A percentile compares a stretch with the other conserved stretches of the same genome.
Evolutionary conservation across 805 yeast species (phyloP).

Genomic region (Candida ascalaphidarum): DNA sequence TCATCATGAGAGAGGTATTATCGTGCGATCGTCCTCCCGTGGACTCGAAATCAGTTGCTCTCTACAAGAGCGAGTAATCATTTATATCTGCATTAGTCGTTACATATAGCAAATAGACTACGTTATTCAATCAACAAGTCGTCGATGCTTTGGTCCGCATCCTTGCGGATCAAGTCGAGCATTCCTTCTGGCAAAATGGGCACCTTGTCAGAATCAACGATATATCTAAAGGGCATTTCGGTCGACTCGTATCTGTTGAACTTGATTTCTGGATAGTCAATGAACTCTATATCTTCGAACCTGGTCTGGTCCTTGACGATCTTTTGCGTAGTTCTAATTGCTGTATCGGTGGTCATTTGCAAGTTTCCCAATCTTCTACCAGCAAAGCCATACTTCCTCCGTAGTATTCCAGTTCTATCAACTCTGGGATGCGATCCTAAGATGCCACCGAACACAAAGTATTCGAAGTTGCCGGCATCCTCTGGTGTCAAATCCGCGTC

Average conservation of each 20-base stretch:
- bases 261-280: conserved; percentile 91
- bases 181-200: conserved; percentile 92
- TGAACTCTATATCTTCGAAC: conserved; percentile 71
- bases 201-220: conserved; percentile 48
- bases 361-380: conserved; percentile 82
- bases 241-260: conserved; percentile 86
- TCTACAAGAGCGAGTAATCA: conserved; percentile 7
- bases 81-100: neutral
- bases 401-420: conserved; percentile 87
- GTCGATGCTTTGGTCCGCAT: conserved; percentile 75
- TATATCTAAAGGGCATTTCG: conserved; percentile 96
- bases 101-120: neutral
- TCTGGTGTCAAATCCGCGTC: conserved; percentile 60
- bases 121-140: conserved; percentile 42
- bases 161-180: conserved; percentile 77
- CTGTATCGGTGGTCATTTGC: conserved; percentile 98
- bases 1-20: conserved; percentile 55
- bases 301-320: conserved; percentile 51
- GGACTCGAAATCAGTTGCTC: conserved; percentile 17
- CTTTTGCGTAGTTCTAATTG: conserved; percentile 81
- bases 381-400: conserved; percentile 70
- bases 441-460: conserved; percentile 94
- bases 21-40: conserved; percentile 12
- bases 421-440: conserved; percentile 90
- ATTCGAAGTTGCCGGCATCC: conserved; percentile 63